Evolutionary conservation across 2,329 filamentous ascomycete species (phyloP), one percentile per base, ranked within the genome.

Genomic region (Lecanicillium sp.): DNA sequence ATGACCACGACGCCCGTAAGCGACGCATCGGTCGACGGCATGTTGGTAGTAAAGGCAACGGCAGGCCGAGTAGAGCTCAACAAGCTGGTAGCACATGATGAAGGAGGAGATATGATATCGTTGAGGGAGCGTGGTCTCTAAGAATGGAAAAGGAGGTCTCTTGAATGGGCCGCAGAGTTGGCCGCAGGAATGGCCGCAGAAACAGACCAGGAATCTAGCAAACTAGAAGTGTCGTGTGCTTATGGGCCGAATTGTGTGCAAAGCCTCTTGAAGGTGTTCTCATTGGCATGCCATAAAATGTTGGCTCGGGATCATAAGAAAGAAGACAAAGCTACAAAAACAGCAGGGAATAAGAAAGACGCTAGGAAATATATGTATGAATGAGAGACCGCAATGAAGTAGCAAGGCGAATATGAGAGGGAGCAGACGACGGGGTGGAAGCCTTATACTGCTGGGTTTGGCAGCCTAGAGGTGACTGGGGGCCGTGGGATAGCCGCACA

Each of bases 41-140:
- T 95, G 89, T 54, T 82, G 74, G 68, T 90, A 86, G 70, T 95
- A 94, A 51, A 90, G 72, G 64, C 88, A 95, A 47, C 80, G 76
- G 71, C 88, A 95, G 40, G 83, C 85, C 40, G 87, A 80, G 68
- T 88, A 95, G 43, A 85, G 73, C 62, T 95, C 88, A 51, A 90
- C 70, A 45, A 95, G 65, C 64, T 89, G 85, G 55, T 86, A 89
- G 56, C 88, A 95, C 88, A 95, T 94, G 45, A 48, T 70, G 58
- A 37, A 18, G 38, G 34, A 47, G 22, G 22, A 17, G 19, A 29
- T 33, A n/a, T 15, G 14, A 29, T n/a, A 27, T 19, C 11, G 14
- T 18, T 40, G 25, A 31, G 37, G 19, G 29, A 35, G 43, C 32
- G 3, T 20, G 6, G 14, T 34, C 16, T 34, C 11, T 33, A 8